phyloP scores from a whole-genome alignment of 805 yeast genomes.

The Kodamaea sagamina region DNA sequence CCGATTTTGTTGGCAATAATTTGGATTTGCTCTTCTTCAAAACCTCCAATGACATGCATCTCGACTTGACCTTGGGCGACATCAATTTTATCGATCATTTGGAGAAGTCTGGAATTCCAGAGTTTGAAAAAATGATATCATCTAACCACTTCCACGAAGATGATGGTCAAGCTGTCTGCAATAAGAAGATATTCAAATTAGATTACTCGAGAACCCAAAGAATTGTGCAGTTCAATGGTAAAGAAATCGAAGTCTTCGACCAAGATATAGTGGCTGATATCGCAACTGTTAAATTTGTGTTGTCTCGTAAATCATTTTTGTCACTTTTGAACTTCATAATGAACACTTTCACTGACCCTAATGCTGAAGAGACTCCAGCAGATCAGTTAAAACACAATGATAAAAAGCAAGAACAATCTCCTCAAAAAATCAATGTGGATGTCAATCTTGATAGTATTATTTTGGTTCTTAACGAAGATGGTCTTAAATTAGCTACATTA shows the following conservation, averaged over 20 bases:
- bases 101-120: conserved; percentile 59
- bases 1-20: conserved; percentile 70
- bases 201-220: conserved; percentile 61
- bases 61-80: conserved; percentile 64
- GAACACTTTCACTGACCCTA: conserved; percentile 86
- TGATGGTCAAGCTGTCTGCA: conserved; percentile 18
- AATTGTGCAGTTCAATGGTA: conserved; percentile 53
- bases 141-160: conserved; percentile 48
- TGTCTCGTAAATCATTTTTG: conserved; percentile 76
- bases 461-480: conserved; percentile 78
- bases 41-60: conserved; percentile 60
- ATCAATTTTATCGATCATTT: conserved; percentile 75
- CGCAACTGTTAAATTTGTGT: conserved; percentile 74
- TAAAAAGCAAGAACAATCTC: conserved; percentile 56
- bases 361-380: conserved; percentile 64
- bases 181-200: conserved; percentile 55
- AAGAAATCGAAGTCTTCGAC: conserved; percentile 68
- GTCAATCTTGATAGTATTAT: conserved; percentile 73
- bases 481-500: conserved; percentile 76
- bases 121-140: conserved; percentile 68
- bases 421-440: conserved; percentile 71
- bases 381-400: conserved; percentile 70
- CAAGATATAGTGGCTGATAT: conserved; percentile 71
- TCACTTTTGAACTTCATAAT: conserved; percentile 78
- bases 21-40: conserved; percentile 61